Evolutionary conservation across 148 eudicot genomes (phyloP), one percentile per base, ranked within the genome.

Genomic region (Rhododendron kiyosumense): DNA sequence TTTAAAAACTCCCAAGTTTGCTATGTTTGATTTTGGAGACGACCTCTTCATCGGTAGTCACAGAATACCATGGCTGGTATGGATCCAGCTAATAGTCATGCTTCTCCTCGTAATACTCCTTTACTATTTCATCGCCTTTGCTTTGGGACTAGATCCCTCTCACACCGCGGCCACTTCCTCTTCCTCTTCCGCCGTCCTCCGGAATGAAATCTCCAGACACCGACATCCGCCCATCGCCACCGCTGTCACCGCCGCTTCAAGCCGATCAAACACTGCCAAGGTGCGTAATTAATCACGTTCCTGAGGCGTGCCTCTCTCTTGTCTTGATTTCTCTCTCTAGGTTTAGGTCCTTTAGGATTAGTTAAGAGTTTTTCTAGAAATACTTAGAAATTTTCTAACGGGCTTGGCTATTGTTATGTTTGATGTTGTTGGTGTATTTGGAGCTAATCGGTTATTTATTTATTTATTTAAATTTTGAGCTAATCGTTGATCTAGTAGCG

Each of bases 1-100:
- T 48, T 3, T 48, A 5, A 18, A 30, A 67, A 38, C 51, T 11
- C 49, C 49, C 3, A 18, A n/a, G 24, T 34, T 38, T 67, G 46
- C 9, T 1, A 63, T 91, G 92, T 82, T 85, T 82, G 88, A 89
- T 65, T 88, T 84, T 20, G 91, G 89, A 2, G 92, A 89, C 8
- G 92, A 90, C 22, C 85, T 92, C 14, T 74, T 84, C 30, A 88
- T 92, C 1, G 90, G 85, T 1, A 90, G 86, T 85, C 88, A 90
- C 79, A 85, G 81, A 83, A 71, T 90, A 52, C 91, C 94, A 87
- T 92, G 92, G 92, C 87, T 92, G 30, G 86, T 90, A n/a, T 92
- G 92, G 92, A 89, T 92, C 85, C 94, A 92, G 34, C 89, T 92
- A 15, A 43, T 90, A 26, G 88, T 91, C 1, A 90, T 86, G 88